phyloP scores from a whole-genome alignment of 73 alveolate species.

The Tetrahymena elliotti region DNA sequence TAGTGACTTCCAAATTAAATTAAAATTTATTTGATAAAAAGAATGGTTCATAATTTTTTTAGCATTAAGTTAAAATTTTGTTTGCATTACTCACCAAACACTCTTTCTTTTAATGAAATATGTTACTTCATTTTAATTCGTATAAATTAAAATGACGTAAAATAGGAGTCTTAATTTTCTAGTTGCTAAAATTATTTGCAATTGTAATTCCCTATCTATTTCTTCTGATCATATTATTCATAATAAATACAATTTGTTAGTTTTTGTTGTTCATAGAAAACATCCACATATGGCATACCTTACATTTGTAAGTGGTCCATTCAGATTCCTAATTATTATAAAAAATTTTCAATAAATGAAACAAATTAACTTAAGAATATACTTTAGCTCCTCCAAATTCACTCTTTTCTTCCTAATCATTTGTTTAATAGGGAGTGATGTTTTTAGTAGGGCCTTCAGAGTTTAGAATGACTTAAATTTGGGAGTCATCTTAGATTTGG shows the following conservation, averaged over 20 bases:
- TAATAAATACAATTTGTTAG: conserved; percentile 36
- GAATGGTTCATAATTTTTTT: background rate
- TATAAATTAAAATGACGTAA: conserved; percentile 8
- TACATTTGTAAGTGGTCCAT: conserved; percentile 68
- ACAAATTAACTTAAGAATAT: background rate
- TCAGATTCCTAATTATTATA: conserved; percentile 6
- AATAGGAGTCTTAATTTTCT: conserved; percentile 18
- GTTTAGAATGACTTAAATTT: conserved; percentile 18
- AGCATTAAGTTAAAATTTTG: too few relatives aligned
- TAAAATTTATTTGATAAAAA: too few relatives aligned
- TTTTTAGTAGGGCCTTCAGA: conserved; percentile 52
- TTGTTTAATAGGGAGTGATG: conserved; percentile 1
- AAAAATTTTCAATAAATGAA: background rate
- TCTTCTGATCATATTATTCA: conserved; percentile 46
- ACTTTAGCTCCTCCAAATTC: conserved; percentile 24
- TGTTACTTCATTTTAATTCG: conserved; percentile 5
- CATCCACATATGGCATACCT: conserved; percentile 72
- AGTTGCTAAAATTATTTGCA: background rate
- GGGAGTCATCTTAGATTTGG: conserved; percentile 33
- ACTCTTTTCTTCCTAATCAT: conserved; percentile 12
- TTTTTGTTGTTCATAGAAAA: conserved; percentile 50
- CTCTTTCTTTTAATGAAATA: background rate
- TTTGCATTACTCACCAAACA: background rate
- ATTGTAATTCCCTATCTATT: background rate
- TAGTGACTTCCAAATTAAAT: too few relatives aligned